Base-by-base conservation (phyloP, 768 basidiomycete genomes). In the Serendipita indica region DNA sequence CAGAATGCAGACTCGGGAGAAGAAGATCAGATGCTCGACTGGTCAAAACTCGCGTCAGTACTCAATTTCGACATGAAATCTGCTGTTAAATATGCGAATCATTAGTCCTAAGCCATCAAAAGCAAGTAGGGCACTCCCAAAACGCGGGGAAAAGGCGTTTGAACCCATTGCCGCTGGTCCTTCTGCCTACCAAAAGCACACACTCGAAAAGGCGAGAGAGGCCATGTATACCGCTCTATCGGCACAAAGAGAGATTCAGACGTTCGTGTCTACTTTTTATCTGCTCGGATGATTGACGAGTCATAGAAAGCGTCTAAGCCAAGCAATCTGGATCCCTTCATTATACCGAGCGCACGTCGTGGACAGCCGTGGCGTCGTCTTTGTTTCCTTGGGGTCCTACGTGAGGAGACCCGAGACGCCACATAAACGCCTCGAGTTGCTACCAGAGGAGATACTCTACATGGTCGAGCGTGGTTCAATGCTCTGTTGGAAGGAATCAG, bases 101-200 rank as follows among this genome's bases (percentile, higher is more conserved):
- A 12, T 12, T 22, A 46, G 45, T 46, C 45, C 14, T 13, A 46
- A 46, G 45, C 13, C 45, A 46, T 46, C 45, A 27, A 46, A 46
- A 27, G 14, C 14, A 46, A 14, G 22, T 16, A 16, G 25, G 27
- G 27, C 16, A 13, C 45, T 99, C 56, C 96, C 96, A 3, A 93
- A 89, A 69, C 80, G 96, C 27, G 96, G 96, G 1, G 96, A 98
- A 70, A 98, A 99, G 68, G 93, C 98, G 63, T 98, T 91, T 63
- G 94, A 98, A 68, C 96, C 96, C 1, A 74, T 75, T 63, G 74
- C 69, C 3, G 66, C 67, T 0, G 71, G 70, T 32, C 65, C 71
- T 20, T 84, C 88, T 10, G 80, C 79, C 12, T 72, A 89, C 12
- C 96, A 98, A 66, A 71, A 81, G 27, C 84, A 89, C 71, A 79